Evolutionary conservation across 2,329 filamentous ascomycete species (phyloP).

Genomic region (Fusarium sp.): DNA sequence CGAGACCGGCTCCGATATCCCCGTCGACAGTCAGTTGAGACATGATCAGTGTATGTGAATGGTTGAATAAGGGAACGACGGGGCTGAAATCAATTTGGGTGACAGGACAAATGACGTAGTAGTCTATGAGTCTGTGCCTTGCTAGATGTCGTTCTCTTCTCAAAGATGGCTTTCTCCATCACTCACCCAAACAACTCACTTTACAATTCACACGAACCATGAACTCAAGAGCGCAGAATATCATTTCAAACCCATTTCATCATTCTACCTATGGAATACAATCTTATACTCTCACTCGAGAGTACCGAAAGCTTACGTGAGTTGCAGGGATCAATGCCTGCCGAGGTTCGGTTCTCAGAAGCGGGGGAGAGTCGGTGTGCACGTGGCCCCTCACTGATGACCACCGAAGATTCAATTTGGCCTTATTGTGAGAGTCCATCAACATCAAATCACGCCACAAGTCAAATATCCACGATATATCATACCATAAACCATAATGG

Average conservation of each 20-base stretch:
- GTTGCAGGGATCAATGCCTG: not conserved
- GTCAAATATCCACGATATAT: not conserved
- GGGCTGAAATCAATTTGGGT: too few relatives aligned
- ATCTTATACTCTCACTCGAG: not conserved
- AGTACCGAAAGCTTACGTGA: not conserved
- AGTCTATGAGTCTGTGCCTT: not conserved
- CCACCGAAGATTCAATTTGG: not conserved
- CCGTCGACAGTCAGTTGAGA: not conserved
- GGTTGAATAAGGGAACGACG: too few relatives aligned
- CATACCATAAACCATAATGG: not conserved
- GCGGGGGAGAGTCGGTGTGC: not conserved
- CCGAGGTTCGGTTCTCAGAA: not conserved
- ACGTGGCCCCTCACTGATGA: not conserved
- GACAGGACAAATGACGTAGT: not conserved
- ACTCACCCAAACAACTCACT: not conserved
- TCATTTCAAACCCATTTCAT: not conserved
- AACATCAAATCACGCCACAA: not conserved
- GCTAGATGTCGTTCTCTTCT: not conserved
- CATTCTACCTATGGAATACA: too few relatives aligned
- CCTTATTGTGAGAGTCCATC: not conserved
- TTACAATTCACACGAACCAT: not conserved
- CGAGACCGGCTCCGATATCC: not conserved
- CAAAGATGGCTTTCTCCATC: not conserved
- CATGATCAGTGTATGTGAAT: not conserved
- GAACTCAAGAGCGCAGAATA: not conserved